Conservation (phyloP, 768 basidiomycete species). For the Pulveroboletus sp. region DNA sequence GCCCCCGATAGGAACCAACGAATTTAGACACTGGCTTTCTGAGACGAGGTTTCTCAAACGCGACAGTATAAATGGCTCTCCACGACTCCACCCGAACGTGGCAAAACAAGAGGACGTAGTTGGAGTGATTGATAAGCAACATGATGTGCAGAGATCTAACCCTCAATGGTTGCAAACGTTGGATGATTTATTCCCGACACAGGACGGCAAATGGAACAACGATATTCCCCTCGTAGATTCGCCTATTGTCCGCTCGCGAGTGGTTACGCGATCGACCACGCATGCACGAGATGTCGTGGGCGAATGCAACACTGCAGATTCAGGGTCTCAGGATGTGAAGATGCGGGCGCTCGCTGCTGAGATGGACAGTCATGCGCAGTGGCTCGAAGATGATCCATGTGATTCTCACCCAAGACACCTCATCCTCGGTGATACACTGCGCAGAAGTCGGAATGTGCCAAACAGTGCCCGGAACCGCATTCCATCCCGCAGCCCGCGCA, state of each 20-base stretch:
- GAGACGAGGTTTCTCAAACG: constrained; percentile 26
- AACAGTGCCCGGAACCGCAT: constrained; percentile 11
- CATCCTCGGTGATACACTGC: constrained; percentile 1
- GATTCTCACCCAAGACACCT: not conserved
- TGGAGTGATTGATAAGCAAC: constrained; percentile 4
- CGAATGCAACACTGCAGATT: constrained; percentile 13
- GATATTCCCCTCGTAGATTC: constrained; percentile 20
- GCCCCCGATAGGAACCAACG: constrained; percentile 15
- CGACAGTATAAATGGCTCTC: constrained; percentile 12
- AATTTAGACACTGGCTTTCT: constrained; percentile 32
- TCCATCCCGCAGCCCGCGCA: constrained; percentile 19
- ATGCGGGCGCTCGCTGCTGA: constrained; percentile 4
- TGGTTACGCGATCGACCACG: constrained; percentile 8
- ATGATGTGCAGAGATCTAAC: constrained; percentile 6
- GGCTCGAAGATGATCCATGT: constrained; percentile 6
- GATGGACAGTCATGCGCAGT: constrained; percentile 4
- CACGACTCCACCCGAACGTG: constrained; percentile 9
- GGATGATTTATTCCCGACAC: constrained; percentile 27
- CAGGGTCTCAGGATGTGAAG: constrained; percentile 19
- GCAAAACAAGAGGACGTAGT: constrained; percentile 8
- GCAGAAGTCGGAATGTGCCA: constrained; percentile 12
- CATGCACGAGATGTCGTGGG: constrained; percentile 9
- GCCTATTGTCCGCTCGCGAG: constrained; percentile 22
- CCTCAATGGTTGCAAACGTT: constrained; percentile 14
- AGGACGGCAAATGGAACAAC: constrained; percentile 1